Evolutionary conservation across 2,329 filamentous ascomycete genomes (phyloP), one percentile per base, ranked within the genome.

Genomic region (Neofusicoccum kwambonambiense): DNA sequence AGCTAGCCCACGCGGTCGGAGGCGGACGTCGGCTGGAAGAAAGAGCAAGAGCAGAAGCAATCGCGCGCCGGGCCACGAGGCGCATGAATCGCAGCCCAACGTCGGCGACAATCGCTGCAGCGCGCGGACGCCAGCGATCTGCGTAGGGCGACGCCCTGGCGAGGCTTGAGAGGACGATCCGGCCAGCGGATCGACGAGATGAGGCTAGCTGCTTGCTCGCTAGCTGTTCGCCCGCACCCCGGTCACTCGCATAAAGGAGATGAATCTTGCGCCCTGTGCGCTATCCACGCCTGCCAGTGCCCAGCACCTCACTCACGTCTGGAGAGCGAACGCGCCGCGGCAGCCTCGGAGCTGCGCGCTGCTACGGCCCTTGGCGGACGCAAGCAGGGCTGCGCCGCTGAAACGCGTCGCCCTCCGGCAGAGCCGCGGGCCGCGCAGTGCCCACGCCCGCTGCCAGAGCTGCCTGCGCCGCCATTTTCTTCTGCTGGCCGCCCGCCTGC

Each of bases 1-100:
- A 50, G 47, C 47, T 50, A 56, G 51, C 35, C 37, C 15, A 3
- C 31, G 51, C 31, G 6, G n/a, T 5, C 15, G 15, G 34, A n/a
- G 31, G 34, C 51, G 51, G 11, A n/a, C n/a, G 34, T 22, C 51
- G 51, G 51, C 51, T 39, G 51, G 17, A 56, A 41, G n/a, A 41
- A 56, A 11, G 52, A 41, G 37, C 37, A 39, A 31, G 27, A 31
- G 19, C 34, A 56, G 52, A 56, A 42, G 52, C 52, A 56, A 56
- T 56, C 35, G 27, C 37, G 35, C 13, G 52, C 37, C 13, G 17
- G 17, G 34, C 12, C 19, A 34, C 22, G 47, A 13, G 44, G 58
- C 34, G 37, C 47, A 62, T 62, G 47, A 62, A 62, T 62, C 58
- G 58, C 47, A 31, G 58, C 58, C 58, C 58, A 52, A 62, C 58